phyloP scores from a whole-genome alignment of 495 filamentous ascomycete species.

The Terfezia boudieri region DNA sequence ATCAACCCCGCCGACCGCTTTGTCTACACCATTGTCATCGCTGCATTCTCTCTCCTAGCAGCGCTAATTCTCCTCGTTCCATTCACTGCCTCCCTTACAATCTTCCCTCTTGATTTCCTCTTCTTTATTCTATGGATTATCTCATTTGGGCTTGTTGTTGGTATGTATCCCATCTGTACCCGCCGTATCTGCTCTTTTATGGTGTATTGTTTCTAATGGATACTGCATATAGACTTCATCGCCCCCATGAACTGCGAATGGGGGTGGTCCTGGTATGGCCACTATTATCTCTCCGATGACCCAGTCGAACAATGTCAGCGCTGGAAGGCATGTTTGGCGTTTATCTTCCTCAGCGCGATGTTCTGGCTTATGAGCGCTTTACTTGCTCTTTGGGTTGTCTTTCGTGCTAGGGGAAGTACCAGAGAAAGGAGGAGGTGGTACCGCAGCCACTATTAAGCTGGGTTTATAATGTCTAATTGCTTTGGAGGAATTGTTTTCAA shows the following conservation, averaged over 20 bases:
- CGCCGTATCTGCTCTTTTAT: neutral
- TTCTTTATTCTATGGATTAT: constrained; percentile 32
- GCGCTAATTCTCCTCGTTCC: constrained; percentile 34
- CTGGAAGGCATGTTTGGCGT: constrained; percentile 39
- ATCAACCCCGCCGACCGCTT: constrained; percentile 21
- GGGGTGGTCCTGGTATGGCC: constrained; percentile 25
- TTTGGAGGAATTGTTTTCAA: neutral
- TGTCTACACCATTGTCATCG: constrained; percentile 40
- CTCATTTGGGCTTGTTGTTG: constrained; percentile 31
- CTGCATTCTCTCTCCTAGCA: constrained; percentile 30
- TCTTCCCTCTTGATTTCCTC: constrained; percentile 26
- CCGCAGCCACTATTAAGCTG: neutral
- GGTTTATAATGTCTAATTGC: constrained; percentile 5
- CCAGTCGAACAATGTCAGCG: constrained; percentile 21
- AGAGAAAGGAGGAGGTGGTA: neutral
- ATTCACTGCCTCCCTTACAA: constrained; percentile 22
- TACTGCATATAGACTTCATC: constrained; percentile 16
- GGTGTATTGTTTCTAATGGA: neutral
- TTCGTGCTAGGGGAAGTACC: neutral
- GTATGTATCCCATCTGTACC: neutral
- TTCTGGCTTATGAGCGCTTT: constrained; percentile 33
- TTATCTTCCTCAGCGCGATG: constrained; percentile 33
- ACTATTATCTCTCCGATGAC: neutral
- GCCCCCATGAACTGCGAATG: constrained; percentile 26
- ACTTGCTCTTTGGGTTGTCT: constrained; percentile 16